These are phyloP conservation scores for Aspergillus incahuasiensis DNA, from an alignment of 495 filamentous ascomycete genomes.

Conservation along the genomic window DNA sequence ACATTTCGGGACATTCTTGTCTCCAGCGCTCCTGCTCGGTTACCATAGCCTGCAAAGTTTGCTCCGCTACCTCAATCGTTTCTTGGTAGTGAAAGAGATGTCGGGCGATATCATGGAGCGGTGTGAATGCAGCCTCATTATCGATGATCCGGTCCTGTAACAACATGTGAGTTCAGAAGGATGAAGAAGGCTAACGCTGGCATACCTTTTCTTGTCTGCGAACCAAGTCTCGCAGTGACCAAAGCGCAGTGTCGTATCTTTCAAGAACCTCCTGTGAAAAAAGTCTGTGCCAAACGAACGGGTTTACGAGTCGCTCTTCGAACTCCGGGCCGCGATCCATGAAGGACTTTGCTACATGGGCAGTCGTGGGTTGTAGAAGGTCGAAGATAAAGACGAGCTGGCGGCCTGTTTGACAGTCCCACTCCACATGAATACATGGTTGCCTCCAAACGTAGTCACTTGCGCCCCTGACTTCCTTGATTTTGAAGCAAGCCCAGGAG, in stretches of 20 bases:
- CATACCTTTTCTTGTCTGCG: neutral
- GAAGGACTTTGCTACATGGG: neutral
- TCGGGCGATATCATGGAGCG: neutral
- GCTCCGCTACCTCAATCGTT: neutral
- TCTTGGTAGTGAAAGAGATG: neutral
- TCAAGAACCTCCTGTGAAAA: neutral
- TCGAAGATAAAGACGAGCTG: neutral
- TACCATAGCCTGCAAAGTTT: neutral
- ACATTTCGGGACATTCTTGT: neutral
- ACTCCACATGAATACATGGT: neutral
- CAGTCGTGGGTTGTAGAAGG: neutral
- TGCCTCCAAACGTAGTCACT: neutral
- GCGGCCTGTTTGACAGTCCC: neutral
- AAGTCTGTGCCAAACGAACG: neutral
- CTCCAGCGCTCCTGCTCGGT: neutral
- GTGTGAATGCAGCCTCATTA: neutral
- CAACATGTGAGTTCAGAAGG: neutral
- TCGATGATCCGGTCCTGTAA: neutral
- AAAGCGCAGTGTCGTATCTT: neutral
- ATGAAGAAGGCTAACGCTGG: too few relatives aligned
- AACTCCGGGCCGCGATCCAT: neutral
- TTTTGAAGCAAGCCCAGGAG: neutral
- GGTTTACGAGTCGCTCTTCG: neutral
- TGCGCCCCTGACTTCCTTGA: neutral
- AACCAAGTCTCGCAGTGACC: neutral